phyloP scores from a whole-genome alignment of 257 asterid species.

The Thymus mandschuricus region DNA sequence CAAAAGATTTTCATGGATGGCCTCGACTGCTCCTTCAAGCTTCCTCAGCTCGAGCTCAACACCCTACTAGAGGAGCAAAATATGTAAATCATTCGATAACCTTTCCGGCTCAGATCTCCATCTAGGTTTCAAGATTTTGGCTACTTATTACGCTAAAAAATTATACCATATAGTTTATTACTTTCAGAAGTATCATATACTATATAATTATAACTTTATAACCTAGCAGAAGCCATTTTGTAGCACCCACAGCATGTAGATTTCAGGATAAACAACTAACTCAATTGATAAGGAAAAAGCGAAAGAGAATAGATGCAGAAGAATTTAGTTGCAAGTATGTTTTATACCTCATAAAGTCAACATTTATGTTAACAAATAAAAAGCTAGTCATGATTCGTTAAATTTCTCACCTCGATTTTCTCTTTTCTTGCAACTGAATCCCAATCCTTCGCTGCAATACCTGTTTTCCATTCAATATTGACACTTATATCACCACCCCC shows the following conservation, averaged over 20 bases:
- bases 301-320: background rate
- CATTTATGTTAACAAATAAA: slow-evolving; percentile 5
- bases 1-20: slow-evolving; percentile 82
- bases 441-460: slow-evolving; percentile 95
- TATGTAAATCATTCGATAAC: slow-evolving; percentile 29
- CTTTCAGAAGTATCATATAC: background rate
- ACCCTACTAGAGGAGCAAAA: slow-evolving; percentile 54
- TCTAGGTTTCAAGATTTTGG: background rate
- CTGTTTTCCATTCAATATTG: slow-evolving; percentile 86
- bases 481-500: slow-evolving; percentile 62
- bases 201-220: background rate
- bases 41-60: slow-evolving; percentile 80
- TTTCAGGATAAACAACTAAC: background rate
- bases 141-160: background rate
- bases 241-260: background rate
- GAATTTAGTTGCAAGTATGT: slow-evolving; percentile 7
- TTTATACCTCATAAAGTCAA: background rate
- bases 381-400: slow-evolving; percentile 13
- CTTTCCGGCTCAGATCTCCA: slow-evolving; percentile 16
- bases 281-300: background rate
- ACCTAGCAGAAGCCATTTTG: background rate
- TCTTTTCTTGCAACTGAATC: slow-evolving; percentile 90
- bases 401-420: slow-evolving; percentile 69
- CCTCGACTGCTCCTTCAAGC: slow-evolving; percentile 87
- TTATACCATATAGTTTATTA: slow-evolving; percentile 8